Evolutionary conservation across 805 yeast species (phyloP).

Genomic region (Wickerhamomyces xylosicus): DNA sequence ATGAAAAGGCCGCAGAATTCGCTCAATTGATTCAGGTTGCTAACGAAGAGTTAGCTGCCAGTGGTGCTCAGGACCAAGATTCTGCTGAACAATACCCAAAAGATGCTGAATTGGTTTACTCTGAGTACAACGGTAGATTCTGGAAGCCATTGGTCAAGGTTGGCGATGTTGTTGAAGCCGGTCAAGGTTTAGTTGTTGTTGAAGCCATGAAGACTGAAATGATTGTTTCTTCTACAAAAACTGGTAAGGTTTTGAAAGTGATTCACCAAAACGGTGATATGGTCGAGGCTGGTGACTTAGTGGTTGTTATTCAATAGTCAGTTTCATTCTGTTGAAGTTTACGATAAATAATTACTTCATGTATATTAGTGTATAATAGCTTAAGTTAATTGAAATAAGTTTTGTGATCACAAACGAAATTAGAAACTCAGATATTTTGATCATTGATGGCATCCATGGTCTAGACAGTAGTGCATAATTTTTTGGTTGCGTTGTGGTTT

Average conservation of each 20-base stretch:
- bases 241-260: conserved; percentile 65
- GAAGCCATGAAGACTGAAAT: conserved; percentile 99
- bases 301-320: conserved; percentile 58
- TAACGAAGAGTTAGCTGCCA: conserved; percentile 57
- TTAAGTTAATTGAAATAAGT: too few relatives aligned
- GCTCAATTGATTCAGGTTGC: conserved; percentile 73
- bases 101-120: conserved; percentile 73
- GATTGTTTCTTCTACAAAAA: conserved; percentile 65
- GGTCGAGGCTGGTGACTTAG: conserved; percentile 94
- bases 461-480: too few relatives aligned
- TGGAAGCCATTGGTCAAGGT: conserved; percentile 84
- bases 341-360: background rate
- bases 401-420: too few relatives aligned
- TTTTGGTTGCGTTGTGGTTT: too few relatives aligned
- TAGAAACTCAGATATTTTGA: too few relatives aligned
- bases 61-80: conserved; percentile 34
- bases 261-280: conserved; percentile 84
- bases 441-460: too few relatives aligned
- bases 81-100: conserved; percentile 58
- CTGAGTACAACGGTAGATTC: conserved; percentile 94
- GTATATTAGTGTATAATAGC: too few relatives aligned
- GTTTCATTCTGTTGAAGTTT: background rate
- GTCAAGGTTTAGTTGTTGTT: conserved; percentile 77
- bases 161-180: conserved; percentile 64
- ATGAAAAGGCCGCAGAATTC: conserved; percentile 80